Percentiles rank a stretch among this genome's conserved stretches.
Conservation (phyloP, 176 grass and related monocot species). For the Cenchrus purpureus region DNA sequence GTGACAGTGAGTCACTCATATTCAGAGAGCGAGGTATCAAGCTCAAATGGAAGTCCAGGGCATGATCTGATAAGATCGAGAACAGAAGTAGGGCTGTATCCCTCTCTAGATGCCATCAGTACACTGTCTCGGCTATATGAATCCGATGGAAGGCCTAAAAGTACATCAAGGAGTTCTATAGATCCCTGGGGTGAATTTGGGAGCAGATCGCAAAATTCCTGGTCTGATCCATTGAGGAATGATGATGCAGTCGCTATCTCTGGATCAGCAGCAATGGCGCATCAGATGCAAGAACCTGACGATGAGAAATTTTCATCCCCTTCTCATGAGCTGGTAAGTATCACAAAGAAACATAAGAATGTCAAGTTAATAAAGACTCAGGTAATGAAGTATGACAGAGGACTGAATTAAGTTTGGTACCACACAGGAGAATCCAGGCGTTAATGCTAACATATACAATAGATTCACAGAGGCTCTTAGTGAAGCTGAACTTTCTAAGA, state of each 20-base stretch:
- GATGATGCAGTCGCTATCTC: slow-evolving; percentile 38
- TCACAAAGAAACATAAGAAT: neutral
- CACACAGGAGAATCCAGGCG: slow-evolving; percentile 44
- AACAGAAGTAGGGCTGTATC: slow-evolving; percentile 26
- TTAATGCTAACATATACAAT: slow-evolving; percentile 53
- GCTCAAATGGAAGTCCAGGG: slow-evolving; percentile 37
- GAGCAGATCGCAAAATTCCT: slow-evolving; percentile 27
- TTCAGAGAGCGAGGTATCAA: slow-evolving; percentile 34
- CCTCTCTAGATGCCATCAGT: slow-evolving; percentile 14
- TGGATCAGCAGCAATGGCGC: slow-evolving; percentile 19
- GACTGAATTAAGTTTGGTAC: slow-evolving; percentile 14
- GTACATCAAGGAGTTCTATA: neutral
- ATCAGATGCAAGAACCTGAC: slow-evolving; percentile 30
- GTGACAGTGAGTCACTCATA: slow-evolving; percentile 26
- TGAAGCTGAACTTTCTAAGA: slow-evolving; percentile 61
- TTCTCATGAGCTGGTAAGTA: slow-evolving; percentile 46
- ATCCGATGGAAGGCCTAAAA: neutral
- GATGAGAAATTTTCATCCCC: slow-evolving; percentile 29
- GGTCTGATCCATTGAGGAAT: slow-evolving; percentile 36
- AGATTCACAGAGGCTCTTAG: slow-evolving; percentile 64
- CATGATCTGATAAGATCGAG: slow-evolving; percentile 35
- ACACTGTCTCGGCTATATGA: slow-evolving; percentile 23
- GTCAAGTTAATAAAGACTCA: neutral
- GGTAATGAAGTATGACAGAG: slow-evolving; percentile 1
- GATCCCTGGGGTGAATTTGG: slow-evolving; percentile 48